These are phyloP conservation scores for Suillus occidentalis DNA, from an alignment of 768 basidiomycete genomes.

Conservation along the genomic window DNA sequence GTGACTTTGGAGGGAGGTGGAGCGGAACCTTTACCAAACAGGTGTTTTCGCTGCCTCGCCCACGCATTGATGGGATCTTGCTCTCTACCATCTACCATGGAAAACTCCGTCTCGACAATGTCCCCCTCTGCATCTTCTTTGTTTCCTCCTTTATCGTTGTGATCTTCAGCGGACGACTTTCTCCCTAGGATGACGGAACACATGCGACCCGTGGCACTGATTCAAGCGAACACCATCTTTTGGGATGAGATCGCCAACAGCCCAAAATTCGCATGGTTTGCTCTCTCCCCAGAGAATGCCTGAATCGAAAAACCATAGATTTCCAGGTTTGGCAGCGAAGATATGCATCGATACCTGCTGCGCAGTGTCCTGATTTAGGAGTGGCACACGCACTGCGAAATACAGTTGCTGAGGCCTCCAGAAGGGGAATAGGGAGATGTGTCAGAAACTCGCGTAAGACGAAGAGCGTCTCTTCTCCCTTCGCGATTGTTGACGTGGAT, in stretches of 20 bases:
- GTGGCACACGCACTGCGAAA: slow-evolving; percentile 56
- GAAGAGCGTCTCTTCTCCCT: slow-evolving; percentile 54
- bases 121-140: slow-evolving; percentile 44
- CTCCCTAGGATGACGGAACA: slow-evolving; percentile 60
- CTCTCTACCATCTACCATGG: slow-evolving; percentile 71
- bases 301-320: slow-evolving; percentile 66
- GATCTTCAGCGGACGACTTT: slow-evolving; percentile 18
- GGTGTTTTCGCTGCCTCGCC: slow-evolving; percentile 55
- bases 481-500: slow-evolving; percentile 35
- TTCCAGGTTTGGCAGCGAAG: slow-evolving; percentile 70
- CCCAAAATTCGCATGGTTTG: slow-evolving; percentile 79
- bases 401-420: slow-evolving; percentile 48
- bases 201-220: slow-evolving; percentile 66
- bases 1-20: not conserved
- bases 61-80: slow-evolving; percentile 64
- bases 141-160: slow-evolving; percentile 16
- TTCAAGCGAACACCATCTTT: slow-evolving; percentile 52
- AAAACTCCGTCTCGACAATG: slow-evolving; percentile 64
- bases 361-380: slow-evolving; percentile 38
- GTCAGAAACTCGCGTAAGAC: slow-evolving; percentile 53
- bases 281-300: slow-evolving; percentile 76
- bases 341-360: slow-evolving; percentile 69
- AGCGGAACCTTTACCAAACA: slow-evolving; percentile 46
- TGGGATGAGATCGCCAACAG: slow-evolving; percentile 54
- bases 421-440: slow-evolving; percentile 42